A percentile compares a stretch with the other conserved stretches of the same genome.
Conservation (phyloP, 2,329 filamentous ascomycete genomes). For the Diplodia intermedia region DNA sequence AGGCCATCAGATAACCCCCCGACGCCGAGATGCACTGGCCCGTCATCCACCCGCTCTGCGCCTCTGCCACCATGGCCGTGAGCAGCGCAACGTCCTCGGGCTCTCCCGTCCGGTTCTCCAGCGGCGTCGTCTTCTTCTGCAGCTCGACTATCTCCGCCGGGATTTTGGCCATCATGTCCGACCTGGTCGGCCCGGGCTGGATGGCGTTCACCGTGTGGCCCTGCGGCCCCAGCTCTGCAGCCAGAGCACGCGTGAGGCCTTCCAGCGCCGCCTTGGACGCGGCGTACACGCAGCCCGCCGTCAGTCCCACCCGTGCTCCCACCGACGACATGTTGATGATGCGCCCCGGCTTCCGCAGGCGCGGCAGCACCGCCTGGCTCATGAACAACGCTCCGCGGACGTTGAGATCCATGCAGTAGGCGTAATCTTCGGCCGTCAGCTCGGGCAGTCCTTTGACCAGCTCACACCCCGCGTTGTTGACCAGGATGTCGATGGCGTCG, state of each 20-base stretch:
- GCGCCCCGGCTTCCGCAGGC: constrained; percentile 56
- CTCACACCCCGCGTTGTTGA: constrained; percentile 52
- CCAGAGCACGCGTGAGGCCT: constrained; percentile 65
- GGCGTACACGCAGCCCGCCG: constrained; percentile 59
- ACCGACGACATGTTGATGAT: constrained; percentile 68
- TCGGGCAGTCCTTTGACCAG: constrained; percentile 42
- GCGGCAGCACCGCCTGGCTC: constrained; percentile 60
- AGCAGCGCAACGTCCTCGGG: constrained; percentile 63
- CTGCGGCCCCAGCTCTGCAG: constrained; percentile 62
- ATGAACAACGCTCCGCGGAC: constrained; percentile 62
- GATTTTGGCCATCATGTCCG: constrained; percentile 63
- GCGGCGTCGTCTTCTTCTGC: constrained; percentile 59
- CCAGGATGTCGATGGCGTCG: constrained; percentile 51
- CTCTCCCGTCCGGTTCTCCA: constrained; percentile 60
- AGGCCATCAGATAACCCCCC: constrained; percentile 54
- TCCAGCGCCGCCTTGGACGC: constrained; percentile 67
- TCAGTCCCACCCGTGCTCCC: constrained; percentile 57
- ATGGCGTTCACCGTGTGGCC: constrained; percentile 69
- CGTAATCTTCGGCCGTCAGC: constrained; percentile 59
- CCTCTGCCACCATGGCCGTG: constrained; percentile 62
- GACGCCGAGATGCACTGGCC: constrained; percentile 64
- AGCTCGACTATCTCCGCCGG: constrained; percentile 57
- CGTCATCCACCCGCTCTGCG: constrained; percentile 51
- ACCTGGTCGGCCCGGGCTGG: constrained; percentile 65
- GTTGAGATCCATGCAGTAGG: constrained; percentile 64